These are phyloP conservation scores for Monosporozyma aquatica DNA, from an alignment of 805 yeast species.

Conservation along the genomic window DNA sequence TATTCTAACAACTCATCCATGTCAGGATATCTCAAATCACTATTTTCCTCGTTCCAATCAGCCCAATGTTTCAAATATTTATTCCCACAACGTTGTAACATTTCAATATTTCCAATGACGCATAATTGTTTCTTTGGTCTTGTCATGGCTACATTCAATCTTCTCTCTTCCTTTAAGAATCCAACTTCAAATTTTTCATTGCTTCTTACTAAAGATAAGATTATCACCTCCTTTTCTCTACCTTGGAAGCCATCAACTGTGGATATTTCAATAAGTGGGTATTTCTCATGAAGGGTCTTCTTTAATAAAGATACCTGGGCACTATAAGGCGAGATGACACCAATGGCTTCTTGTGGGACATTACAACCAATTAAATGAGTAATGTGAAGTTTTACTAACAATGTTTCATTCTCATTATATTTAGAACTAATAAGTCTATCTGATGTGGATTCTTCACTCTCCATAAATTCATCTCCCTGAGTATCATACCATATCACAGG, in stretches of 20 bases:
- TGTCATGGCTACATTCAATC: conserved; percentile 90
- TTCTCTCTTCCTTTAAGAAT: conserved; percentile 64
- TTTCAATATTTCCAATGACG: conserved; percentile 78
- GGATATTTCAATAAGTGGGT: conserved; percentile 57
- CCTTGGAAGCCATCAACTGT: conserved; percentile 98
- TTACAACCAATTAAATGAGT: conserved; percentile 42
- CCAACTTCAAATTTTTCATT: conserved; percentile 68
- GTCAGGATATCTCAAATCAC: conserved; percentile 63
- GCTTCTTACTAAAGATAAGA: conserved; percentile 73
- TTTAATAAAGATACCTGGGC: conserved; percentile 71
- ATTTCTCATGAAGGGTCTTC: conserved; percentile 32
- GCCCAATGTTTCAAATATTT: conserved; percentile 58
- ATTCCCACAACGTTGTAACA: conserved; percentile 37
- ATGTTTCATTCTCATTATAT: conserved; percentile 68
- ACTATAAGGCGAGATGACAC: conserved; percentile 82
- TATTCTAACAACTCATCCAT: conserved; percentile 29
- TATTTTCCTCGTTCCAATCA: conserved; percentile 55
- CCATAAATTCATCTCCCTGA: conserved; percentile 78
- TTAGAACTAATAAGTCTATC: conserved; percentile 41
- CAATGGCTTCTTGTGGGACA: conserved; percentile 51
- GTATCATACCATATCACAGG: conserved; percentile 84
- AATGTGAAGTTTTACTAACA: conserved; percentile 51
- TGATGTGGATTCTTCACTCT: conserved; percentile 34
- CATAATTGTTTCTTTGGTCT: conserved; percentile 80
- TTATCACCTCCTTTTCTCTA: conserved; percentile 80